Percentiles rank a stretch among this genome's conserved stretches.
Evolutionary conservation across 1,284 basidiomycete genomes (phyloP).

Genomic region (Puccinia polysora): DNA sequence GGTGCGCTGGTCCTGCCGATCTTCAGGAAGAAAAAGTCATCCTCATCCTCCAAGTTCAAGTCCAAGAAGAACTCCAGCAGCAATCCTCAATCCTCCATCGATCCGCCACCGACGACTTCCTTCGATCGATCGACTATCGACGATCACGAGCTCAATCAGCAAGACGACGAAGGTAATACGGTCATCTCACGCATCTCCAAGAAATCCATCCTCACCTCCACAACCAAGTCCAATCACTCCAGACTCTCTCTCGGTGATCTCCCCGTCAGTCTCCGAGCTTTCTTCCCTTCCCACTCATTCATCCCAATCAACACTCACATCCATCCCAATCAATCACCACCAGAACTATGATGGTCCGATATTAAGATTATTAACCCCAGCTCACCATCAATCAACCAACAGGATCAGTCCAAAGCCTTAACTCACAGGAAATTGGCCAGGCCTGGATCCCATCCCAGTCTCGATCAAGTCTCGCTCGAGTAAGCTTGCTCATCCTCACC

Average conservation of each 20-base stretch:
- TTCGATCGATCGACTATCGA: neutral
- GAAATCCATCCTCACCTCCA: slow-evolving; percentile 8
- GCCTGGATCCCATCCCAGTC: slow-evolving; percentile 10
- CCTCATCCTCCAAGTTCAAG: neutral
- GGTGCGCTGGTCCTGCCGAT: slow-evolving; percentile 16
- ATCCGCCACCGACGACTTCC: neutral
- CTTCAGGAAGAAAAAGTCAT: slow-evolving; percentile 24
- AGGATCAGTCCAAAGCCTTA: slow-evolving; percentile 10
- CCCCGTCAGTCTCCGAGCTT: slow-evolving; percentile 4
- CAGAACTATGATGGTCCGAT: neutral
- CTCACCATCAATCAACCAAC: slow-evolving; percentile 25
- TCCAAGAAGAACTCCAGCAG: too few species aligned
- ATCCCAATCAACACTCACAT: neutral
- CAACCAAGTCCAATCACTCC: neutral
- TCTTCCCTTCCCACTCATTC: neutral
- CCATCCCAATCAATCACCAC: neutral
- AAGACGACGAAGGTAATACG: slow-evolving; percentile 3
- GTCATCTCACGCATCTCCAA: slow-evolving; percentile 20
- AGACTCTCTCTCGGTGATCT: slow-evolving; percentile 16
- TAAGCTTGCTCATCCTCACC: neutral
- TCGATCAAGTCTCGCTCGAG: slow-evolving; percentile 8
- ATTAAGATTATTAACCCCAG: slow-evolving; percentile 11
- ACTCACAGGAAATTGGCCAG: slow-evolving; percentile 31
- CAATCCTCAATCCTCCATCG: neutral
- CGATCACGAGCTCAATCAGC: neutral